phyloP scores from a whole-genome alignment of 305 asterid species.

The Fraxinus dipetala region DNA sequence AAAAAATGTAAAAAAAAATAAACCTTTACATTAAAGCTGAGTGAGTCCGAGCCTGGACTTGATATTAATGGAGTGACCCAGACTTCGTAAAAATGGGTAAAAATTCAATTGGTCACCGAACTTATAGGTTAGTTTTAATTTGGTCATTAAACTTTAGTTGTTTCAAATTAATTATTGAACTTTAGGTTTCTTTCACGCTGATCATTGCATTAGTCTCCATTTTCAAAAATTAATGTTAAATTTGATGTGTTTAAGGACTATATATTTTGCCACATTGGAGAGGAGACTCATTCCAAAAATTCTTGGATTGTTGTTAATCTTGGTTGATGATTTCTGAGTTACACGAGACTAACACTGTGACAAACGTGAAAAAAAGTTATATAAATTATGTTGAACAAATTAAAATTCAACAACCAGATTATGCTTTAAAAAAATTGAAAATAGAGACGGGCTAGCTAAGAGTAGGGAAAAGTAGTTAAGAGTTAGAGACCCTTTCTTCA shows the following conservation, averaged over 20 bases:
- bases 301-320: background rate
- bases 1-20: no score
- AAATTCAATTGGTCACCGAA: background rate
- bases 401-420: background rate
- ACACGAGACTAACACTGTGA: background rate
- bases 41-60: background rate
- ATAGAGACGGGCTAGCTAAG: background rate
- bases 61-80: background rate
- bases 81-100: background rate
- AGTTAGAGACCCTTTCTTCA: background rate
- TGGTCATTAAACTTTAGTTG: background rate
- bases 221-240: background rate
- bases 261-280: background rate
- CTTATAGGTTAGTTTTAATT: background rate
- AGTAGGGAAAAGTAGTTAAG: background rate
- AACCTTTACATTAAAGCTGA: no score
- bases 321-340: background rate
- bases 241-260: background rate
- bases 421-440: background rate
- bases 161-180: background rate
- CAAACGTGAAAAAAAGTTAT: background rate
- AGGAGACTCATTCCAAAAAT: background rate
- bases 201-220: background rate
- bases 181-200: background rate
- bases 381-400: background rate